A percentile compares a stretch with the other conserved stretches of the same genome.
Evolutionary conservation across 768 basidiomycete species (phyloP).

Genomic region (Leccinum longicurvipes): DNA sequence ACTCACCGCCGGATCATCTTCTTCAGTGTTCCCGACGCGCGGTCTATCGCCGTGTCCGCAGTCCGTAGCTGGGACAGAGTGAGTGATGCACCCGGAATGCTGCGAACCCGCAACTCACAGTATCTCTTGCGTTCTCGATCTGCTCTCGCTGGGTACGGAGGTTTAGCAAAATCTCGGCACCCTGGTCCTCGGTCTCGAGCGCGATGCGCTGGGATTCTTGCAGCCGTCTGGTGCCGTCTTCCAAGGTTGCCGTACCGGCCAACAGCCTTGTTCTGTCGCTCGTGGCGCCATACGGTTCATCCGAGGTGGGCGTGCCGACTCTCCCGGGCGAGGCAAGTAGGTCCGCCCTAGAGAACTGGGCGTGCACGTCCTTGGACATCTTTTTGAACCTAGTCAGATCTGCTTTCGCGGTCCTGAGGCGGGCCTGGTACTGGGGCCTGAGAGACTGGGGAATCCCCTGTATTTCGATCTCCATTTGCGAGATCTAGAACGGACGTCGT

Average conservation of each 20-base stretch:
- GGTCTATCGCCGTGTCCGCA: constrained; percentile 86
- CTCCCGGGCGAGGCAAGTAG: constrained; percentile 57
- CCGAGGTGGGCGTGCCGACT: constrained; percentile 45
- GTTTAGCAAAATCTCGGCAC: constrained; percentile 86
- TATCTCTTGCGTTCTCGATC: constrained; percentile 89
- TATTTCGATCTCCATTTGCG: constrained; percentile 99
- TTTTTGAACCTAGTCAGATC: constrained; percentile 81
- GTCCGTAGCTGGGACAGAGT: constrained; percentile 58
- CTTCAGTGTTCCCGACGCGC: constrained; percentile 87
- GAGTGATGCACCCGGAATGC: neutral
- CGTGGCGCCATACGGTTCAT: constrained; percentile 73
- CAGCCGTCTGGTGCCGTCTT: constrained; percentile 80
- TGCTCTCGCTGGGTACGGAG: constrained; percentile 87
- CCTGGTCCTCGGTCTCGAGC: constrained; percentile 94
- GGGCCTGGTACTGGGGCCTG: constrained; percentile 69
- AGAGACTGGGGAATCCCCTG: constrained; percentile 90
- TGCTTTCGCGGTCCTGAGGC: constrained; percentile 71
- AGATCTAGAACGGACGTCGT: constrained; percentile 54
- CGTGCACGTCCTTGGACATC: constrained; percentile 67
- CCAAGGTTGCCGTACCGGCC: constrained; percentile 70
- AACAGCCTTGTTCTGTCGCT: constrained; percentile 80
- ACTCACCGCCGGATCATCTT: constrained; percentile 93
- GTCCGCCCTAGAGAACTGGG: constrained; percentile 69
- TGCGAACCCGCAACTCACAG: constrained; percentile 45
- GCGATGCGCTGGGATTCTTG: constrained; percentile 91